Conservation (phyloP, 306 rosid genomes). For the Acacia acuminata region DNA sequence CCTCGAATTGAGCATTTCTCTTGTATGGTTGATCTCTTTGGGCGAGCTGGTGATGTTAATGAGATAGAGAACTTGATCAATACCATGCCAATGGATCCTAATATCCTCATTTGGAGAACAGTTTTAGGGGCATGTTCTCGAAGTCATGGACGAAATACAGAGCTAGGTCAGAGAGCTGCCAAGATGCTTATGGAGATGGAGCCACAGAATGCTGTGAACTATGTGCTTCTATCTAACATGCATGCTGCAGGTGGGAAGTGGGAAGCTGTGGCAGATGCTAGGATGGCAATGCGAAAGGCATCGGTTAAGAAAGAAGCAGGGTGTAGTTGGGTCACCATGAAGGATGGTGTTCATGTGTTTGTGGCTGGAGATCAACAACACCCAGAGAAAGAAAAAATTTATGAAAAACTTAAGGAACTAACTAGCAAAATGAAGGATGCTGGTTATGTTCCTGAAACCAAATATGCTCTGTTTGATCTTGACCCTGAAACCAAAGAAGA, state of each 20-base stretch:
- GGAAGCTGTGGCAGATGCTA: conserved; percentile 76
- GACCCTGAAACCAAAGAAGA: conserved; percentile 88
- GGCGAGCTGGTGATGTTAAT: conserved; percentile 75
- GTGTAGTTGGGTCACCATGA: conserved; percentile 95
- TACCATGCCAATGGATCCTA: conserved; percentile 79
- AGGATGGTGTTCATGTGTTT: conserved; percentile 90
- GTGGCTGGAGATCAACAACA: conserved; percentile 87
- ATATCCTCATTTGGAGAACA: conserved; percentile 88
- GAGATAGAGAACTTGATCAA: conserved; percentile 68
- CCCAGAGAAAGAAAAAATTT: conserved; percentile 70
- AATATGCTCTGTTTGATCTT: conserved; percentile 77
- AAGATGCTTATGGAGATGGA: conserved; percentile 73
- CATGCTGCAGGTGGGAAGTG: conserved; percentile 79
- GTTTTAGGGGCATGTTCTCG: conserved; percentile 81
- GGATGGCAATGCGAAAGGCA: conserved; percentile 82
- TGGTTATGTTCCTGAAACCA: conserved; percentile 86
- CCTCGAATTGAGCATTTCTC: conserved; percentile 89
- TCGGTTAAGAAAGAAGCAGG: conserved; percentile 88
- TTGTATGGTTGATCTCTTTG: conserved; percentile 91
- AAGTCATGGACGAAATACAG: conserved; percentile 62
- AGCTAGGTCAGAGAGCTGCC: conserved; percentile 80
- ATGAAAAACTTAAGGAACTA: conserved; percentile 68
- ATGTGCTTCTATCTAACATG: conserved; percentile 93
- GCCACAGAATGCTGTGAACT: conserved; percentile 82
- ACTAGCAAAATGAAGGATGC: conserved; percentile 63